Evolutionary conservation across 495 filamentous ascomycete species (phyloP).

Genomic region (Penicillium pulvis): DNA sequence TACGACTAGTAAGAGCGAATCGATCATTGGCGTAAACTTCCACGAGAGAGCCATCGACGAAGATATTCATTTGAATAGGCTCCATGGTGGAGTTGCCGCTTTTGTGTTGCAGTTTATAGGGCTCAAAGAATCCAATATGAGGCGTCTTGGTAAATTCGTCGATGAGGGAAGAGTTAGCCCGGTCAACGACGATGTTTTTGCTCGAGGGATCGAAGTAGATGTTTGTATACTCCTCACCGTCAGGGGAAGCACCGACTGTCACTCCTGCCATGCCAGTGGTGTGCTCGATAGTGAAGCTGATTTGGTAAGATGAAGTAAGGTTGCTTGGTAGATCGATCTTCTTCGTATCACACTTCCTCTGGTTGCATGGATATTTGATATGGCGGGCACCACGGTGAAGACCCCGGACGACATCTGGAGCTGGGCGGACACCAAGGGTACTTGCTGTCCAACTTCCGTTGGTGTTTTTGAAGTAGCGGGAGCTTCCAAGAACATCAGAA

Average conservation of each 20-base stretch:
- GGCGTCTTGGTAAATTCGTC: constrained; percentile 9
- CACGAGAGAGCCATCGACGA: constrained; percentile 21
- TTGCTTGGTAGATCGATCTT: constrained; percentile 4
- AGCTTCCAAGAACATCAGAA: constrained; percentile 1
- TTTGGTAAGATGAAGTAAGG: constrained; percentile 14
- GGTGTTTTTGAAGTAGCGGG: constrained; percentile 14
- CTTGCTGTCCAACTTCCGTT: constrained; percentile 22
- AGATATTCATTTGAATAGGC: constrained; percentile 16
- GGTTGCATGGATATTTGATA: constrained; percentile 11
- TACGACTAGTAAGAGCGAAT: constrained; percentile 21
- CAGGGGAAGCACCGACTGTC: constrained; percentile 15
- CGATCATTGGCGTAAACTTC: constrained; percentile 23
- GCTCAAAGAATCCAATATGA: constrained; percentile 19
- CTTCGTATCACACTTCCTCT: constrained; percentile 7
- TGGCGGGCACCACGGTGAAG: constrained; percentile 14
- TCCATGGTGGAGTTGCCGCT: constrained; percentile 5
- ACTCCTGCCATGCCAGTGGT: constrained; percentile 18
- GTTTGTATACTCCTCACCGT: constrained; percentile 20
- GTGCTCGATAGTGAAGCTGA: constrained; percentile 12
- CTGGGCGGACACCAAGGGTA: constrained; percentile 19
- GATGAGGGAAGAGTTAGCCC: constrained; percentile 17
- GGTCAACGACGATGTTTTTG: constrained; percentile 16
- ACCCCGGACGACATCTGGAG: constrained; percentile 16
- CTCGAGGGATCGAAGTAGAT: constrained; percentile 19
- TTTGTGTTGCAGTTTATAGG: constrained; percentile 3